These are phyloP conservation scores for Pinus taeda DNA, from an alignment of 75 land plant genomes.

Conservation along the genomic window DNA sequence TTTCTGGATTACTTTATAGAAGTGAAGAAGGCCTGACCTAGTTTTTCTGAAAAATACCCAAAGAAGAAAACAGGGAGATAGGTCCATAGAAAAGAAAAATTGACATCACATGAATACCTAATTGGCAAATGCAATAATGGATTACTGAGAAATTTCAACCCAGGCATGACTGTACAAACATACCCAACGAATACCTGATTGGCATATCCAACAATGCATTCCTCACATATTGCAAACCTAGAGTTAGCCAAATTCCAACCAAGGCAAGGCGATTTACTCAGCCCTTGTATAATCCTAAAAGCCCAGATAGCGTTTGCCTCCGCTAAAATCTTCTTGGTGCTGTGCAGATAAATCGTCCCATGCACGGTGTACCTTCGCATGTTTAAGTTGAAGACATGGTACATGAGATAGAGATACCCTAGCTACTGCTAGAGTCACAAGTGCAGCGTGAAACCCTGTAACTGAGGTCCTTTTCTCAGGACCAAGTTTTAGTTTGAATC, in stretches of 20 bases:
- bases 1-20: no score
- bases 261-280: background rate
- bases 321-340: background rate
- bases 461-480: background rate
- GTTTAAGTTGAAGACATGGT: background rate
- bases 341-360: conserved; percentile 1
- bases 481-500: background rate
- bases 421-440: background rate
- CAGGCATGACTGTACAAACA: no score
- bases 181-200: no score
- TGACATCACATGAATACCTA: background rate
- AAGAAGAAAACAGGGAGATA: no score
- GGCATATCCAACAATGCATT: no score
- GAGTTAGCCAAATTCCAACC: no score
- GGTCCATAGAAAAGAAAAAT: no score
- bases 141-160: no score
- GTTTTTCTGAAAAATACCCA: no score
- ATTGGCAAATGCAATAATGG: background rate
- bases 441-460: background rate
- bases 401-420: background rate
- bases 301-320: background rate
- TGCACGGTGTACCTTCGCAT: background rate
- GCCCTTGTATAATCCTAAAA: no score
- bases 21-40: no score
- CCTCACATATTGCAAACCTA: no score